Evolutionary conservation across 345 rosid genomes (phyloP).

Genomic region (Citrus medica): DNA sequence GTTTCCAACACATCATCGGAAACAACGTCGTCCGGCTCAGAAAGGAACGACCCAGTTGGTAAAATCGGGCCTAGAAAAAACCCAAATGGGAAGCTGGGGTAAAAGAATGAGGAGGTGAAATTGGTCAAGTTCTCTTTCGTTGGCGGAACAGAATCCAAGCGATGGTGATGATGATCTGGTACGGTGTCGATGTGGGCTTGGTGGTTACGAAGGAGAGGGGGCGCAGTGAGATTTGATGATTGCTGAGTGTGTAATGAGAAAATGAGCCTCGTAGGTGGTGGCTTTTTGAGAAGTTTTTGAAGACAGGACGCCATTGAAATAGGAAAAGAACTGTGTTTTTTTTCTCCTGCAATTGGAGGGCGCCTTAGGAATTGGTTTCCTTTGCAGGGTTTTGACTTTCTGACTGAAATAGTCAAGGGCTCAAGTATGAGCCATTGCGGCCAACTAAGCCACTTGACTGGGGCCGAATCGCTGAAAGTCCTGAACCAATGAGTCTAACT

Average conservation of each 20-base stretch:
- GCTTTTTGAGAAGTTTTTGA: slow-evolving; percentile 20
- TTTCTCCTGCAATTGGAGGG: too few relatives aligned
- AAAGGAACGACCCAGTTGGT: slow-evolving; percentile 9
- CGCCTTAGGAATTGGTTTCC: neutral
- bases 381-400: slow-evolving; percentile 9
- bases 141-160: neutral
- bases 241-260: slow-evolving; percentile 5
- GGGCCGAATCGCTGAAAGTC: too few relatives aligned
- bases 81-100: slow-evolving; percentile 27
- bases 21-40: slow-evolving; percentile 11
- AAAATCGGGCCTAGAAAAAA: slow-evolving; percentile 15
- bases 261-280: slow-evolving; percentile 3
- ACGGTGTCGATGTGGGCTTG: neutral
- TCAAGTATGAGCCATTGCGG: neutral
- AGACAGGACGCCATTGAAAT: slow-evolving; percentile 20
- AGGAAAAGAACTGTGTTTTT: neutral
- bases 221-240: neutral
- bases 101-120: slow-evolving; percentile 6
- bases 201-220: neutral
- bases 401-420: neutral
- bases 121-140: slow-evolving; percentile 7
- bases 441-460: neutral
- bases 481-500: too few relatives aligned
- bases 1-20: slow-evolving; percentile 11
- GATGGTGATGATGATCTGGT: neutral